These are phyloP conservation scores for Coelastrella sp. DNA, from an alignment of 139 green algal species.

Conservation along the genomic window DNA sequence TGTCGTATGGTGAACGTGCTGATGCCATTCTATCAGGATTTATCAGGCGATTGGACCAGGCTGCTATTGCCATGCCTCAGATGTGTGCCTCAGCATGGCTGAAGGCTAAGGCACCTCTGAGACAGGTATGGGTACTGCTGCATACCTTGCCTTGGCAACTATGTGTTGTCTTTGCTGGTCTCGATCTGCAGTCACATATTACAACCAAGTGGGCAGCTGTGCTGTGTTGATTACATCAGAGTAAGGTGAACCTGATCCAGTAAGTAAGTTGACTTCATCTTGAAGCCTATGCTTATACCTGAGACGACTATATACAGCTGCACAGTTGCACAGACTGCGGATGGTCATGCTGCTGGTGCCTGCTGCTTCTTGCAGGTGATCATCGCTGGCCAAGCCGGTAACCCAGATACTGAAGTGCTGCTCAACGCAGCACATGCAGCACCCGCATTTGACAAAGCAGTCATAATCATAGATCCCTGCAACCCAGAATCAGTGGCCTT, in stretches of 20 bases:
- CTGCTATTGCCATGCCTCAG: slow-evolving; percentile 79
- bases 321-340: not conserved
- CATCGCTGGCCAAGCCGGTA: slow-evolving; percentile 54
- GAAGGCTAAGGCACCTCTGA: slow-evolving; percentile 54
- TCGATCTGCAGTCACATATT: no score
- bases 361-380: slow-evolving; percentile 66
- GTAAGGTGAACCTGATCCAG: no score
- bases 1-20: slow-evolving; percentile 38
- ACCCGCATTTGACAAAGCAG: slow-evolving; percentile 66
- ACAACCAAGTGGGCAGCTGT: no score
- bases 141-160: not conserved
- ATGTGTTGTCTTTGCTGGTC: not conserved
- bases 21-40: slow-evolving; percentile 62
- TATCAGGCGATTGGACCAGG: slow-evolving; percentile 59
- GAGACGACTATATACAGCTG: slow-evolving; percentile 60
- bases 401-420: slow-evolving; percentile 62
- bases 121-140: slow-evolving; percentile 61
- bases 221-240: no score
- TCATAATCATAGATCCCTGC: slow-evolving; percentile 62
- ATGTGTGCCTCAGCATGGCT: slow-evolving; percentile 79
- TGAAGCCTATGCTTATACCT: not conserved
- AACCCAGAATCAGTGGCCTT: slow-evolving; percentile 58
- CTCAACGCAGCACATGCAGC: slow-evolving; percentile 69
- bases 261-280: no score
- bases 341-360: not conserved